Evolutionary conservation across 78 protist genomes (phyloP).

Genomic region (Acrasis kona): DNA sequence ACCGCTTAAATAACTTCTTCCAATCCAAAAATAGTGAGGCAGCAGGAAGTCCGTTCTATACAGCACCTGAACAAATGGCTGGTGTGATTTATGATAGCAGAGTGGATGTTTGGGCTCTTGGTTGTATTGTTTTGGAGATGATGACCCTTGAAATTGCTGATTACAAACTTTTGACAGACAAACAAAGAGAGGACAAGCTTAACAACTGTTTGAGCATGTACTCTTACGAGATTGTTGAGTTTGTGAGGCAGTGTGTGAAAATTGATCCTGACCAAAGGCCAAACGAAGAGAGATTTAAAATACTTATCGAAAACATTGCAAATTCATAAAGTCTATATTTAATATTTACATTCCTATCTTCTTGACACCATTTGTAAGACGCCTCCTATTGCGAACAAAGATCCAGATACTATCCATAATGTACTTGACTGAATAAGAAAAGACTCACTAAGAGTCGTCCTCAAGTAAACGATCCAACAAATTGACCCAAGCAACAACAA

Average conservation of each 20-base stretch:
- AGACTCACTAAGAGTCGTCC: too few species aligned
- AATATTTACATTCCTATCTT: too few species aligned
- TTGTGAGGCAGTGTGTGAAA: background rate
- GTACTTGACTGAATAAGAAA: too few species aligned
- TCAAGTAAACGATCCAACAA: too few species aligned
- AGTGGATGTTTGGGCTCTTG: background rate
- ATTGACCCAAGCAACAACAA: too few species aligned
- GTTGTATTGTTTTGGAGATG: background rate
- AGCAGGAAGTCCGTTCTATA: background rate
- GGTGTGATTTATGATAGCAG: background rate
- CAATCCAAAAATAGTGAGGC: background rate
- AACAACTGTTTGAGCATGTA: background rate
- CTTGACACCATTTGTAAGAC: too few species aligned
- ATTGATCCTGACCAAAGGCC: background rate
- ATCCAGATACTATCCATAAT: too few species aligned
- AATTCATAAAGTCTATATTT: too few species aligned
- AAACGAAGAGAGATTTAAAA: background rate
- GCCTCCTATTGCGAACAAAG: too few species aligned
- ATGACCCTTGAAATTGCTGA: background rate
- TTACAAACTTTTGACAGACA: background rate
- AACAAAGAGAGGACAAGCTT: background rate
- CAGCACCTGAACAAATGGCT: background rate
- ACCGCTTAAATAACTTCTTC: too few species aligned
- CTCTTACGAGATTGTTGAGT: background rate
- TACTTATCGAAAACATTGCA: background rate